These are phyloP conservation scores for Cryptococcus neoformans DNA, from an alignment of 1,284 basidiomycete species.

Conservation along the genomic window DNA sequence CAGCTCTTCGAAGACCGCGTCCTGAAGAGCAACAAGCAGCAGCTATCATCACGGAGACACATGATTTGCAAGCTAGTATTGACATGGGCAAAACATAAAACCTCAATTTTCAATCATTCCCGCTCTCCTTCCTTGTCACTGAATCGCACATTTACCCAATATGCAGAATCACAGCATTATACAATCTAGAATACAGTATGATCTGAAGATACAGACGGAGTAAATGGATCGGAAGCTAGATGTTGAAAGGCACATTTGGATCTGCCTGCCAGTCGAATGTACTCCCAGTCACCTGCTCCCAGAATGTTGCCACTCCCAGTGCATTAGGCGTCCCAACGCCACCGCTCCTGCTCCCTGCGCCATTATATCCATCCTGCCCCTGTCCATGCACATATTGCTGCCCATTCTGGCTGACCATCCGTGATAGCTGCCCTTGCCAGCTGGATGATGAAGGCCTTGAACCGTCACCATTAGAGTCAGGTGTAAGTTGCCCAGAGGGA, in stretches of 20 bases:
- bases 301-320: slow-evolving; percentile 26
- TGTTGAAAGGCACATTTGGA: slow-evolving; percentile 46
- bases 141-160: no score
- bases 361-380: neutral
- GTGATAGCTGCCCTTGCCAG: neutral
- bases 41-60: no score
- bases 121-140: no score
- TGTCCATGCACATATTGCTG: neutral
- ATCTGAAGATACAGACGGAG: no score
- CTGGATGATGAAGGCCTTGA: neutral
- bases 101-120: no score
- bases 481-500: neutral
- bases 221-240: slow-evolving; percentile 8
- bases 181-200: no score
- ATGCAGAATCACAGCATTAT: no score
- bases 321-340: neutral
- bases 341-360: neutral
- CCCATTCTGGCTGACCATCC: neutral
- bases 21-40: no score
- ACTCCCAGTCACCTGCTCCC: slow-evolving; percentile 41
- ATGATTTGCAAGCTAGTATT: no score
- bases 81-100: no score
- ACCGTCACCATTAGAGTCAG: neutral
- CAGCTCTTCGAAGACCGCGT: no score
- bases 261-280: slow-evolving; percentile 46